These are phyloP conservation scores for Zygosaccharomyces sapae DNA, from an alignment of 1,139 yeast species.

Conservation along the genomic window DNA sequence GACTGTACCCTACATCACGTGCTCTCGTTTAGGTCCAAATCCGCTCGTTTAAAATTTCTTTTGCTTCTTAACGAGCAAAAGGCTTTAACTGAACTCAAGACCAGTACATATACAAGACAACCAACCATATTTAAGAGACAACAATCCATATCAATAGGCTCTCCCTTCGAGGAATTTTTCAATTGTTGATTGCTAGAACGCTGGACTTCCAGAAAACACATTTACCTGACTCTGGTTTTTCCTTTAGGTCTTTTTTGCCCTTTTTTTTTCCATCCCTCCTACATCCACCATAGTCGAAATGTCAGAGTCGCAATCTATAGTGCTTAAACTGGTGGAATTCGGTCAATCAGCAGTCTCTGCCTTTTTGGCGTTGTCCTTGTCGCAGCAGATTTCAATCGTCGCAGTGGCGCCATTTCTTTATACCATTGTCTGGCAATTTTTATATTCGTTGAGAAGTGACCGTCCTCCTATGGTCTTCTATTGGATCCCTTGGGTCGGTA, in stretches of 20 bases:
- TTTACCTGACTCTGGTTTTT: neutral
- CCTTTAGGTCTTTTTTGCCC: neutral
- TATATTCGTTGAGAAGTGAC: conserved; percentile 68
- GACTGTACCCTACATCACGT: no score
- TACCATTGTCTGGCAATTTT: conserved; percentile 65
- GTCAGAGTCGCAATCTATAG: conserved; percentile 14
- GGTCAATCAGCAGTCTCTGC: conserved; percentile 18
- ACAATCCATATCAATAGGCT: no score
- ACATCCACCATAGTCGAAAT: neutral
- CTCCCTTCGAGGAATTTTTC: no score
- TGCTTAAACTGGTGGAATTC: conserved; percentile 14
- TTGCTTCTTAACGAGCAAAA: no score
- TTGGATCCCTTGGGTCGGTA: conserved; percentile 95
- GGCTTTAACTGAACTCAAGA: no score
- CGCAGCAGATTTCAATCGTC: conserved; percentile 33
- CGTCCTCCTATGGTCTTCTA: conserved; percentile 86
- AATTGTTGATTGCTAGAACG: no score
- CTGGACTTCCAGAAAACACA: no score
- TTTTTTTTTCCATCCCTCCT: neutral
- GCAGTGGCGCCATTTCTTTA: conserved; percentile 45
- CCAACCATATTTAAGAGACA: no score
- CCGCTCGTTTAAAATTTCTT: no score
- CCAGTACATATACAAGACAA: no score
- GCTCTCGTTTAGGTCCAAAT: no score
- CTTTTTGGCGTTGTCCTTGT: conserved; percentile 31